Evolutionary conservation across 441 rosid genomes (phyloP).

Genomic region (Arabidopsis lyrata): DNA sequence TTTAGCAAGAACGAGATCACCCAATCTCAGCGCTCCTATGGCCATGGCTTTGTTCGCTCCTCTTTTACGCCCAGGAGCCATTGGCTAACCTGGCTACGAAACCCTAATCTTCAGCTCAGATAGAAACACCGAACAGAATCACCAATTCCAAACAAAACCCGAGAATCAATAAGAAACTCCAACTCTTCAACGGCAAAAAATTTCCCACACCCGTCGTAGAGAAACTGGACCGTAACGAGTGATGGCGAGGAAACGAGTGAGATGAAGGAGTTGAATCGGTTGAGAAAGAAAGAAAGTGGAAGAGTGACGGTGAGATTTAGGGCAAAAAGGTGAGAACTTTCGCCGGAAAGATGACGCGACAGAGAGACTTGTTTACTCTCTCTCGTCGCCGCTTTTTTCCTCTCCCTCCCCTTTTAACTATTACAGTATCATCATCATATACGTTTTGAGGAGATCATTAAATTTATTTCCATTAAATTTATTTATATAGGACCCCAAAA

Average conservation of each 20-base stretch:
- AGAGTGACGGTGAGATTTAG: constrained; percentile 7
- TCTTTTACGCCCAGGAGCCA: constrained; percentile 94
- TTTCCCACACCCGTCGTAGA: not conserved
- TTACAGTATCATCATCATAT: not conserved
- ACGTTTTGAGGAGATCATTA: not conserved
- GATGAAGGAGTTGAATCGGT: constrained; percentile 6
- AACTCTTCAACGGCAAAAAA: not conserved
- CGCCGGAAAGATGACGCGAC: constrained; percentile 25
- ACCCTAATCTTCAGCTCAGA: constrained; percentile 39
- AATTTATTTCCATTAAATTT: not conserved
- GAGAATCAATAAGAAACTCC: not conserved
- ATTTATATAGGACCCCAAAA: too few relatives aligned
- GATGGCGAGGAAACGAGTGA: constrained; percentile 15
- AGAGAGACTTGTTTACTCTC: constrained; percentile 27
- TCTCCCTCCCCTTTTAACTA: not conserved
- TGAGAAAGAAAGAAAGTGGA: not conserved
- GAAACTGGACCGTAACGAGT: not conserved
- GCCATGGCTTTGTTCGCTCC: constrained; percentile 77
- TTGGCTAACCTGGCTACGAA: constrained; percentile 46
- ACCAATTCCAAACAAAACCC: constrained; percentile 2
- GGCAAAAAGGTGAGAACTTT: constrained; percentile 2
- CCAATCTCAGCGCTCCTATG: constrained; percentile 73
- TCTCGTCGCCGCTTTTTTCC: constrained; percentile 36
- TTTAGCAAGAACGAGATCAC: constrained; percentile 98
- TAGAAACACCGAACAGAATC: constrained; percentile 14